Percentiles rank a stretch among this genome's conserved stretches.
Conservation (phyloP, 768 basidiomycete species). For the Leccinum longicurvipes region DNA sequence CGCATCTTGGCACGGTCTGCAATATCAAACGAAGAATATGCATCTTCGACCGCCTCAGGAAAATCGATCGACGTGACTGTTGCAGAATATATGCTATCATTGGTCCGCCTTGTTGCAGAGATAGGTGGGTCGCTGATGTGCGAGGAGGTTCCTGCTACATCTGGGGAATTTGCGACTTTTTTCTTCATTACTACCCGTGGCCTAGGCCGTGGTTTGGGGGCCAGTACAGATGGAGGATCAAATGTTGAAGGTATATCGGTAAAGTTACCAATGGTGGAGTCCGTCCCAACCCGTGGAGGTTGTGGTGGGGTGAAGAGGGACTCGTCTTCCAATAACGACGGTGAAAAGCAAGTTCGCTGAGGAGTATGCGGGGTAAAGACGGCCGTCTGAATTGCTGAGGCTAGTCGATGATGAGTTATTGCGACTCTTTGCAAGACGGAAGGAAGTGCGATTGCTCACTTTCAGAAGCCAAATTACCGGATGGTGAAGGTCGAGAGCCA, state of each 20-base stretch:
- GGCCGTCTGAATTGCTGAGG: constrained; percentile 20
- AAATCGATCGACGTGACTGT: constrained; percentile 7
- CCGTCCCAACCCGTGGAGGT: constrained; percentile 4
- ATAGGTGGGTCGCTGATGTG: constrained; percentile 20
- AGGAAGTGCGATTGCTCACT: constrained; percentile 7
- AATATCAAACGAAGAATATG: constrained; percentile 35
- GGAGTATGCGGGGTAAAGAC: constrained; percentile 17
- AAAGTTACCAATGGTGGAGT: constrained; percentile 14
- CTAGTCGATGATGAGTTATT: background rate
- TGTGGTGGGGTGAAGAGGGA: constrained; percentile 31
- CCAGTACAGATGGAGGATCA: background rate
- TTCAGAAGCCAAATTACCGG: background rate
- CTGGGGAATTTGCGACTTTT: constrained; percentile 3
- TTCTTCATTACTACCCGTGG: constrained; percentile 30
- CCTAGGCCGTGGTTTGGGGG: constrained; percentile 27
- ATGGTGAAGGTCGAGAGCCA: background rate
- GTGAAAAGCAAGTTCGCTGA: constrained; percentile 4
- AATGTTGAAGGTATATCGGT: constrained; percentile 11
- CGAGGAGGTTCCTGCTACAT: constrained; percentile 12
- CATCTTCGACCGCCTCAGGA: constrained; percentile 14
- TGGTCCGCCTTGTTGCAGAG: constrained; percentile 6
- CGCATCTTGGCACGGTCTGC: constrained; percentile 62
- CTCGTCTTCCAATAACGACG: constrained; percentile 1
- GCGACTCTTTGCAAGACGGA: background rate
- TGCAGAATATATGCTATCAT: constrained; percentile 23